Base-by-base conservation (phyloP, 2,329 filamentous ascomycete species). In the Fusarium anguioides region DNA sequence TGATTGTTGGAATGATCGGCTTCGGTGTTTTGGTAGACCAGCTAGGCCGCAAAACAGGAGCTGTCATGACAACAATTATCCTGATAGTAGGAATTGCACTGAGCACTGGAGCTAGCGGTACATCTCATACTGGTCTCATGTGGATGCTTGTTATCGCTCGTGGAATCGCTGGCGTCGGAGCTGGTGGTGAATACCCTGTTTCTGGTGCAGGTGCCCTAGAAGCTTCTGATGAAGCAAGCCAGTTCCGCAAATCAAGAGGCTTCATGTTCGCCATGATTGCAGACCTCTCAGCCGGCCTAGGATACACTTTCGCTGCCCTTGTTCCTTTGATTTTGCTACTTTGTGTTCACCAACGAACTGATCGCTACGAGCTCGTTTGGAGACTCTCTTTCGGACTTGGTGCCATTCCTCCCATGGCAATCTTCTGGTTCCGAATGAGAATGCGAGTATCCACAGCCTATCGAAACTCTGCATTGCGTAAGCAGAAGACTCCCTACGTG, bases 231-330 rank as follows among this genome's bases (percentile, higher is more conserved):
- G 55, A 58, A 27, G 49, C 41, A 4, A 40, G 50, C n/a, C 50
- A 56, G 15, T 58, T 58, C 21, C 50, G 55, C 18, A 58, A 56
- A 4, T 40, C 40, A 4, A 27, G 55, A 20, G 55, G 55, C 3
- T 58, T 58, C 21, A 58, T 58, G 55, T 40, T 58, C n/a, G 55
- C 55, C 15, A 58, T 58, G 55, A 33, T 56, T 8, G 50, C 40
- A 6, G 50, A 58, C 26, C 33, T 58, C 4, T 58, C 55, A 2
- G 55, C 55, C 1, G 55, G 50, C 0, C 9, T 58, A 10, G 55
- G 55, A 6, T 58, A 56, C 11, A 56, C 50, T 5, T 58, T 58
- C 9, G 50, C 39, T 8, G 55, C 55, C 0, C 50, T 56, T 1
- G 33, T 56, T 29, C 55, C 55, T 2, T 8, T 58, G 2, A 23